phyloP scores from a whole-genome alignment of 2,329 filamentous ascomycete species.

The Colletotrichum paranaense region DNA sequence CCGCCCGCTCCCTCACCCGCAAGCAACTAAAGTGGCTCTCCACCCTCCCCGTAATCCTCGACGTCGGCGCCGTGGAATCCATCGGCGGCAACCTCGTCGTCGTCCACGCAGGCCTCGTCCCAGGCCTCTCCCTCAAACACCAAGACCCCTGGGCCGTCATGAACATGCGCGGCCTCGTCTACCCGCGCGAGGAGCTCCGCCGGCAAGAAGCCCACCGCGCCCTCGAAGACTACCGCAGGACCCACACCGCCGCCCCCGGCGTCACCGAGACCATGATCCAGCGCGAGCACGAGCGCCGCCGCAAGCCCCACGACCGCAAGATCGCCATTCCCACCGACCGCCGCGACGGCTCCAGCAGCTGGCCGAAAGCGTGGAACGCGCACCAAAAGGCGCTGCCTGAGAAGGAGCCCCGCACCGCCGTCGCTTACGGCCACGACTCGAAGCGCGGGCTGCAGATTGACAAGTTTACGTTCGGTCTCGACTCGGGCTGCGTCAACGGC shows the following conservation, averaged over 20 bases:
- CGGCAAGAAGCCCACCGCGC: constrained; percentile 45
- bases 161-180: constrained; percentile 88
- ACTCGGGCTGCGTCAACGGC: constrained; percentile 84
- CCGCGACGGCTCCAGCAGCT: constrained; percentile 66
- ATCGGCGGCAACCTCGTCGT: constrained; percentile 66
- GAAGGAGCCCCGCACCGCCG: constrained; percentile 63
- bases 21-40: constrained; percentile 77
- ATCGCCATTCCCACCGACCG: constrained; percentile 52
- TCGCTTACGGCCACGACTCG: constrained; percentile 91
- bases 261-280: constrained; percentile 34
- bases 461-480: constrained; percentile 84
- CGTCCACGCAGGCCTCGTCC: constrained; percentile 88
- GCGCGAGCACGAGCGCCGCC: constrained; percentile 33
- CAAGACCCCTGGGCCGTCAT: constrained; percentile 86
- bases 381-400: constrained; percentile 52
- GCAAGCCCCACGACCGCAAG: constrained; percentile 42
- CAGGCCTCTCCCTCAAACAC: constrained; percentile 74
- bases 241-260: constrained; percentile 31
- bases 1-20: constrained; percentile 62
- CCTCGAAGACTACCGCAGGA: constrained; percentile 28
- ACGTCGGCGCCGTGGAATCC: constrained; percentile 70
- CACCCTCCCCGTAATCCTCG: constrained; percentile 80
- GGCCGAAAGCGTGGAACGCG: constrained; percentile 73
- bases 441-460: constrained; percentile 71
- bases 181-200: constrained; percentile 55